Evolutionary conservation across 202 grass and related monocot genomes (phyloP).

Genomic region (Setaria italica): DNA sequence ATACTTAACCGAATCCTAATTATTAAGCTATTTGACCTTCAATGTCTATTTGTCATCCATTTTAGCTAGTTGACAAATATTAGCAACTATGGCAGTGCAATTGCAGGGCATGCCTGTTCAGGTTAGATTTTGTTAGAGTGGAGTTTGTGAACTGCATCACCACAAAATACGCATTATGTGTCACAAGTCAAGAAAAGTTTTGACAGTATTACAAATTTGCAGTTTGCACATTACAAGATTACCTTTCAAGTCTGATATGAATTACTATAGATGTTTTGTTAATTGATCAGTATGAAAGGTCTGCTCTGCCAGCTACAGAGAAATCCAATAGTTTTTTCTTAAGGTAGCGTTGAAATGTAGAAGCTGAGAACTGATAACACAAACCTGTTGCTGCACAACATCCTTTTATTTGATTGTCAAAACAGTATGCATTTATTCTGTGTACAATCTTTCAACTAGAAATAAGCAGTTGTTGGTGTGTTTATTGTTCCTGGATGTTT

Average conservation of each 20-base stretch:
- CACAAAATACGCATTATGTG: not conserved
- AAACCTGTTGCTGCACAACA: not conserved
- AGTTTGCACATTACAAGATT: not conserved
- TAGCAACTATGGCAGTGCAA: not conserved
- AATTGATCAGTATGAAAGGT: not conserved
- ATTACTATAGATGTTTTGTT: not conserved
- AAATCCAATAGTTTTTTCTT: not conserved
- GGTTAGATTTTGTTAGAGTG: not conserved
- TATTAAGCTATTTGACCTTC: not conserved
- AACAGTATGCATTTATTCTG: not conserved
- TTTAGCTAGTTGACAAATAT: not conserved
- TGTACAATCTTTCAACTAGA: not conserved
- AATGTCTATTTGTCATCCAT: not conserved
- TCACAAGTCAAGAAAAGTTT: not conserved
- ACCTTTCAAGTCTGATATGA: not conserved
- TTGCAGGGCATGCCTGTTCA: not conserved
- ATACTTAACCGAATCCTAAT: not conserved
- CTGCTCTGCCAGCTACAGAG: not conserved
- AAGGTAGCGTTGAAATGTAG: not conserved
- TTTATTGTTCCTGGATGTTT: not conserved
- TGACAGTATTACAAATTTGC: not conserved
- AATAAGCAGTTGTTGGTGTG: not conserved
- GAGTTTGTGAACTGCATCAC: not conserved
- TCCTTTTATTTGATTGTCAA: not conserved
- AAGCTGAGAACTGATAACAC: not conserved